Percentiles rank a stretch among this genome's conserved stretches.
phyloP scores from a whole-genome alignment of 2,329 filamentous ascomycete species.

The Alternaria gansuensis region DNA sequence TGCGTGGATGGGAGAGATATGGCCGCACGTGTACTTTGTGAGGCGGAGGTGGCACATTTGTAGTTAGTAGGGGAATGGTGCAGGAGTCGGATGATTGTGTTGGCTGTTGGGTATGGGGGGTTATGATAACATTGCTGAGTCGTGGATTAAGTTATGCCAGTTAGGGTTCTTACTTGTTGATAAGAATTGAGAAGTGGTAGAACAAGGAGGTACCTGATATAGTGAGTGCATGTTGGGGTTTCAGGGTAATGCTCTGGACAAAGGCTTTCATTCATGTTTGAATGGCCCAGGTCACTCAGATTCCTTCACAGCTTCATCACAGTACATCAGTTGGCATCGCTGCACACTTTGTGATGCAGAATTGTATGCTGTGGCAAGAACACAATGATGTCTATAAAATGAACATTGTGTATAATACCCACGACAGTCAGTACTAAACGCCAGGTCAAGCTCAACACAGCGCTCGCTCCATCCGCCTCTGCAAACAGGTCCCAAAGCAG shows the following conservation, averaged over 20 bases:
- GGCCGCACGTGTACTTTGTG: slow-evolving; percentile 22
- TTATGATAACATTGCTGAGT: neutral
- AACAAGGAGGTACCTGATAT: neutral
- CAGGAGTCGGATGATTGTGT: neutral
- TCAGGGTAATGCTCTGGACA: neutral
- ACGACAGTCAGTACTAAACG: slow-evolving; percentile 7
- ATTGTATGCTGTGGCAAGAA: neutral
- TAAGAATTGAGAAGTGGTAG: neutral
- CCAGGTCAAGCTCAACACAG: slow-evolving; percentile 1
- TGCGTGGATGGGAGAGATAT: slow-evolving; percentile 17
- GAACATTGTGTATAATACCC: slow-evolving; percentile 5
- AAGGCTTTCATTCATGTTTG: neutral
- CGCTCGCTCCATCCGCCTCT: neutral
- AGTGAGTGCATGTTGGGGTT: neutral
- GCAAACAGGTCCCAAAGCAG: slow-evolving; percentile 3
- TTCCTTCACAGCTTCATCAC: slow-evolving; percentile 7
- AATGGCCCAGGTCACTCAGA: neutral
- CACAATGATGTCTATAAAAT: slow-evolving; percentile 5
- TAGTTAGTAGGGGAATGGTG: neutral
- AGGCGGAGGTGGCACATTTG: slow-evolving; percentile 18
- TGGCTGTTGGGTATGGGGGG: neutral
- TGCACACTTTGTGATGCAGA: neutral
- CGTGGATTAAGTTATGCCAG: neutral
- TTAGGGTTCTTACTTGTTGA: neutral
- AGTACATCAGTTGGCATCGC: neutral